phyloP scores from a whole-genome alignment of 106 monocot genomes.

The Platanthera guangdongensis region DNA sequence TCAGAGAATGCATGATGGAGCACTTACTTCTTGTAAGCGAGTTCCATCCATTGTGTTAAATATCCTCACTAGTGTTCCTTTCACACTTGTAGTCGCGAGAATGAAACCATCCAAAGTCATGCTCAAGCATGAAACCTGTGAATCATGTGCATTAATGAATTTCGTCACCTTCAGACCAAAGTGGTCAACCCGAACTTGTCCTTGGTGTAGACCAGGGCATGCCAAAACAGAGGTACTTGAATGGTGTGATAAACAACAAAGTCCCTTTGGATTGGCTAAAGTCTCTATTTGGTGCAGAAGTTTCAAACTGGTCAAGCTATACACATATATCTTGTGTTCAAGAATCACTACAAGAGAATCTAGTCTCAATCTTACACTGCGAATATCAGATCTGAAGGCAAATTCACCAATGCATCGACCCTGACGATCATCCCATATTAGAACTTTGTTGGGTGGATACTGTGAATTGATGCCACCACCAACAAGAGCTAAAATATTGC shows the following conservation, averaged over 20 bases:
- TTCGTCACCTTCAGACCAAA: conserved; percentile 85
- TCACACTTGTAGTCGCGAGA: conserved; percentile 86
- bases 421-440: conserved; percentile 90
- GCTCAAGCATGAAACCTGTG: conserved; percentile 59
- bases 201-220: conserved; percentile 63
- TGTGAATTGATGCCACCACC: conserved; percentile 68
- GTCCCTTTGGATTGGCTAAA: conserved; percentile 62
- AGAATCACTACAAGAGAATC: conserved; percentile 83
- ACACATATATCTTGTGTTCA: conserved; percentile 83
- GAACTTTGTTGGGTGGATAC: conserved; percentile 85
- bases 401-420: conserved; percentile 79
- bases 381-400: conserved; percentile 73
- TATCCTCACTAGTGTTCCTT: conserved; percentile 82
- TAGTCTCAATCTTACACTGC: conserved; percentile 57
- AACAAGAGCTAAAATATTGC: conserved; percentile 85
- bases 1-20: background rate
- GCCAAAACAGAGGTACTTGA: conserved; percentile 71
- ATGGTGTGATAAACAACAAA: conserved; percentile 83
- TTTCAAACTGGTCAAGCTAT: conserved; percentile 72
- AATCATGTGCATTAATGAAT: conserved; percentile 81
- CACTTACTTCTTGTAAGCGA: conserved; percentile 77
- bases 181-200: conserved; percentile 78
- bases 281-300: conserved; percentile 94
- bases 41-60: conserved; percentile 97
- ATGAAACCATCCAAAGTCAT: conserved; percentile 87